Base-by-base conservation (phyloP, 495 filamentous ascomycete species). In the Penicillium goetzii region DNA sequence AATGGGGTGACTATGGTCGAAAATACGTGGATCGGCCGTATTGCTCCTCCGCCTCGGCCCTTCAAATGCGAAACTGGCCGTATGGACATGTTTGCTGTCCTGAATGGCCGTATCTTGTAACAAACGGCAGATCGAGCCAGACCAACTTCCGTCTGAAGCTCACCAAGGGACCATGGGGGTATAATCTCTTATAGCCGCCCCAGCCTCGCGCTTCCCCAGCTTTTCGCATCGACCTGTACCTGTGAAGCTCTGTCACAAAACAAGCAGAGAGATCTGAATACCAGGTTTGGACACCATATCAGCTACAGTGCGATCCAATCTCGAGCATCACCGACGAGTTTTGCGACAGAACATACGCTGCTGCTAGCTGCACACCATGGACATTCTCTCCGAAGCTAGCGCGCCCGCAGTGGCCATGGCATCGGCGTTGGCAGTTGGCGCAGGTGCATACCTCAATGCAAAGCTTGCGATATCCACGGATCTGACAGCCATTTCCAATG, bases 381-480 rank as follows among this genome's bases (percentile, higher is more conserved):
- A 77, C 12, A 17, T 76, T 30, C 53, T 81, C 53, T 71, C 77
- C 11, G 76, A 78, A 56, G 70, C 77, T 54, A 68, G 72, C 28
- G 65, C 59, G 30, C 72, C 78, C 32, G 66, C 78, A 2, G 58
- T 76, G 57, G 70, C 78, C 1, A 65, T 76, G 38, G 76, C 73
- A 12, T 80, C 80, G 1, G 80, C 79, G 32, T 54, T 80, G 30
- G 68, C 80, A 0, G 54, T 78, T 2, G 77, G 79, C 11, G 74
- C 77, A 1, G 79, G 74, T 4, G 80, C 82, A 11, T 85, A 85
- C 65, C 59, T 84, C 1, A 81, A 85, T 68, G 81, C 81, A 8
- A 84, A 80, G 67, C 72, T 78, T 21, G 68, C 72, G 0, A 74
- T 85, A 40, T 75, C 74, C 2, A 80, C 72, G 3, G 82, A 85